A percentile compares a stretch with the other conserved stretches of the same genome.
phyloP scores from a whole-genome alignment of 2,329 filamentous ascomycete species.

The Neophaeococcomyces mojaviensis region DNA sequence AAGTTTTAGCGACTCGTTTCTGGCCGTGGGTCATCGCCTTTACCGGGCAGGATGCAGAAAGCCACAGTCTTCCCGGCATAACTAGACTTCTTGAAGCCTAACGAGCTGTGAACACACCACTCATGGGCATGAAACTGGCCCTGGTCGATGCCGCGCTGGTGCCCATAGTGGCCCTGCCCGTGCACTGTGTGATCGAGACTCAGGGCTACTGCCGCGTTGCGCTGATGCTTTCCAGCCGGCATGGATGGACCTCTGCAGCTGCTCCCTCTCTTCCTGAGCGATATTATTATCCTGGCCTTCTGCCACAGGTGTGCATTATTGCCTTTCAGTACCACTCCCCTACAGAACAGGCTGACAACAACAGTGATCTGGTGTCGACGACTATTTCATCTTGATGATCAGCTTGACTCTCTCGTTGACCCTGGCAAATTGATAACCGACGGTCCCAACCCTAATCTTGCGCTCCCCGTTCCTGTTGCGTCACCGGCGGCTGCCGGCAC shows the following conservation, averaged over 20 bases:
- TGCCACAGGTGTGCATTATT: no score
- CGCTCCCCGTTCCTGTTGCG: neutral
- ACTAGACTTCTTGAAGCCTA: neutral
- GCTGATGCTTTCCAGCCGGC: no score
- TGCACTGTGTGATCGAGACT: neutral
- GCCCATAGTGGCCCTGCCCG: neutral
- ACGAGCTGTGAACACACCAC: neutral
- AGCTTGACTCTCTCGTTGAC: neutral
- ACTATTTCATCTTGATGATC: no score
- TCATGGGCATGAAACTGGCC: neutral
- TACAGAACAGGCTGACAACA: no score
- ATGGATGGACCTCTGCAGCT: no score
- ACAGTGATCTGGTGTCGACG: no score
- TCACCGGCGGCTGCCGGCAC: slow-evolving; percentile 1
- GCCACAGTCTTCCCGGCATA: neutral
- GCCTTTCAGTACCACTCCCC: no score
- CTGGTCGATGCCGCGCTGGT: neutral
- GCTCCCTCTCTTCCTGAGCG: no score
- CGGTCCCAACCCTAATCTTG: no score
- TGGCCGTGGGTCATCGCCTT: neutral
- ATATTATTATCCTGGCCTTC: no score
- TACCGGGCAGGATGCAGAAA: neutral
- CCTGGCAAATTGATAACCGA: neutral
- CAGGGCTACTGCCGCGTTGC: neutral
- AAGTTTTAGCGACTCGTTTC: neutral